Evolutionary conservation across 805 yeast genomes (phyloP), one percentile per base, ranked within the genome.

Genomic region (Yarrowia keelungensis): DNA sequence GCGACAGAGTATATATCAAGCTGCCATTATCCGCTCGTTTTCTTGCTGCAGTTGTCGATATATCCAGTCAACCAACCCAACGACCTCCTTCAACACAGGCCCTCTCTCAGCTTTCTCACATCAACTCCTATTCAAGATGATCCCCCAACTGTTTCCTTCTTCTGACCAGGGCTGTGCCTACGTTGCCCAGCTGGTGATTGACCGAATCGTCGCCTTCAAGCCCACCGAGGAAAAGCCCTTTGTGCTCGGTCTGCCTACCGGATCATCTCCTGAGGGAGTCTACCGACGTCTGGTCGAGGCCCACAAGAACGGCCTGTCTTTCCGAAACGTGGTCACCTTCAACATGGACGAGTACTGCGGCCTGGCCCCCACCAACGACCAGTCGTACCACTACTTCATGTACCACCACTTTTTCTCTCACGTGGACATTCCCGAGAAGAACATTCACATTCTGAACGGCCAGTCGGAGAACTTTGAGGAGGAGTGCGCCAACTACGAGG

Each of bases 281-380:
- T 86, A 86, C 73, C 78, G 81, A 64, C 75, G 76, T 58, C 77
- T 86, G 50, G 81, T 86, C 35, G 76, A 77, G 58, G 82, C 82
- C 11, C 78, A 85, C 76, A 78, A 80, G 69, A 71, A 72, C 32
- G 83, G 84, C 11, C 79, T 86, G 8, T 78, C 81, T 26, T 86
- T 86, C 76, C 76, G 78, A 69, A 78, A 85, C 74, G 89, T 86
- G 61, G 84, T 85, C 16, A 83, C 87, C 12, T 86, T 86, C 78
- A 85, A 86, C 75, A 86, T 85, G 88, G 89, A 86, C 73, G 89
- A 86, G 75, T 86, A 86, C 74, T 77, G 82, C 58, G 85, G 86
- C 0, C 76, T 86, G 42, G 73, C 74, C 9, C 86, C 87, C 14
- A 68, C 80, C 10, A 77, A 84, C 72, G 79, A 78, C 35, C 87